Evolutionary conservation across 345 rosid species (phyloP), one percentile per base, ranked within the genome.

Genomic region (Cardiospermum halicacabum): DNA sequence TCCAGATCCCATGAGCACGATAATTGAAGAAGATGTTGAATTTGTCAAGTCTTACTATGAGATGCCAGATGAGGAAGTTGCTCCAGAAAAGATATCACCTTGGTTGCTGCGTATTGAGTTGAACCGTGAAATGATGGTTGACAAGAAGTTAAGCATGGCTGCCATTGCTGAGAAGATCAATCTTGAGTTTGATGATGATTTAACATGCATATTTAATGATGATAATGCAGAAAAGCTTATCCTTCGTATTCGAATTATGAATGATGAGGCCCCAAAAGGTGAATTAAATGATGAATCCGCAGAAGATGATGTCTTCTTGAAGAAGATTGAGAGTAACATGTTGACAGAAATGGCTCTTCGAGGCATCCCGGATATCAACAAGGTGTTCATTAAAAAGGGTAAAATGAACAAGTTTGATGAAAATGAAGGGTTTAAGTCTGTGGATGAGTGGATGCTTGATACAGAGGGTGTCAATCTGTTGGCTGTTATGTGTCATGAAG

Each of bases 101-200:
- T 93, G 99, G 99, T 69, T 93, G 76, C 99, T 93, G 34, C 94
- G 99, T 18, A 85, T 93, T 58, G 95, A 93, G 75, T 69, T 93
- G 88, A 93, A 93, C 69, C 97, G 99, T 39, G 99, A 88, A 77
- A 93, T 93, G 99, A 93, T 90, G 99, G 88, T 86, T 67, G 97
- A 94, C 72, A 94, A 94, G 83, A 94, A 94, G 74, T 70, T 94
- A 50, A 91, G 88, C 78, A 90, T 94, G 99, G 97, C 95, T 40
- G 89, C 86, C 69, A 91, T 93, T 77, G 92, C 99, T 5, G 96
- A 83, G 81, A 94, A 94, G 85, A 94, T 94, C 74, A 91, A 94
- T 76, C 88, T 70, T 37, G 97, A 88, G 72, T 94, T 94, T 73
- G 91, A 91, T 67, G 92, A 87, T 71, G 96, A 88, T 70, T 73